phyloP scores from a whole-genome alignment of 129 eudicot genomes.

The Arctium lappa region DNA sequence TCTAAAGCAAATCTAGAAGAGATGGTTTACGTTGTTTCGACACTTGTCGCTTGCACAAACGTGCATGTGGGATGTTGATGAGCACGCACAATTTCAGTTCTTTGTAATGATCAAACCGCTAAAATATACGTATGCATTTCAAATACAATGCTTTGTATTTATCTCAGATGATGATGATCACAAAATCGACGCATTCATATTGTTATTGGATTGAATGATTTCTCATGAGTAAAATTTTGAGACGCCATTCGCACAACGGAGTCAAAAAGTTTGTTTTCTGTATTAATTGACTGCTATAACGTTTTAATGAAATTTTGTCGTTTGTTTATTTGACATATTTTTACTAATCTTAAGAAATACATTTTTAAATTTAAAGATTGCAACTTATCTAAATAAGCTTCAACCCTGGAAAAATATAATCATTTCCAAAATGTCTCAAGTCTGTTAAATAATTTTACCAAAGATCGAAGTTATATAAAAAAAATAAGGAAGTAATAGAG shows the following conservation, averaged over 20 bases:
- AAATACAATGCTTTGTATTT: neutral
- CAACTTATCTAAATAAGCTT: neutral
- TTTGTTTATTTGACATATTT: too few species aligned
- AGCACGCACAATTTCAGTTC: neutral
- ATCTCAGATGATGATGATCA: neutral
- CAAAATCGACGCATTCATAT: neutral
- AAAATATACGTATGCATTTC: constrained; percentile 9
- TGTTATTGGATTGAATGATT: neutral
- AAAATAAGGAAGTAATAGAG: neutral
- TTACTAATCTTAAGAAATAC: too few species aligned
- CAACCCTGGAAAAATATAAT: neutral
- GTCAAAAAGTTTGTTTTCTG: neutral
- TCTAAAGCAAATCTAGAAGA: constrained; percentile 4
- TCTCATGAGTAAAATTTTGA: too few species aligned
- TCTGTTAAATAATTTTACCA: neutral
- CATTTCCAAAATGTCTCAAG: neutral
- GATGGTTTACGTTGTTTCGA: constrained; percentile 1
- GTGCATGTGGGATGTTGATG: constrained; percentile 14
- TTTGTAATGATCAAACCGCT: constrained; percentile 14
- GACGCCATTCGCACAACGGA: too few species aligned
- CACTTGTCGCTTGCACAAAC: constrained; percentile 20
- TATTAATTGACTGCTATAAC: neutral
- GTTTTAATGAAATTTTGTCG: too few species aligned
- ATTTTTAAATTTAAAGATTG: neutral
- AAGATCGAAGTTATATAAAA: neutral